A percentile compares a stretch with the other conserved stretches of the same genome.
These are phyloP conservation scores for Apiospora saccharicola DNA, from an alignment of 2,329 filamentous ascomycete species.

Conservation along the genomic window DNA sequence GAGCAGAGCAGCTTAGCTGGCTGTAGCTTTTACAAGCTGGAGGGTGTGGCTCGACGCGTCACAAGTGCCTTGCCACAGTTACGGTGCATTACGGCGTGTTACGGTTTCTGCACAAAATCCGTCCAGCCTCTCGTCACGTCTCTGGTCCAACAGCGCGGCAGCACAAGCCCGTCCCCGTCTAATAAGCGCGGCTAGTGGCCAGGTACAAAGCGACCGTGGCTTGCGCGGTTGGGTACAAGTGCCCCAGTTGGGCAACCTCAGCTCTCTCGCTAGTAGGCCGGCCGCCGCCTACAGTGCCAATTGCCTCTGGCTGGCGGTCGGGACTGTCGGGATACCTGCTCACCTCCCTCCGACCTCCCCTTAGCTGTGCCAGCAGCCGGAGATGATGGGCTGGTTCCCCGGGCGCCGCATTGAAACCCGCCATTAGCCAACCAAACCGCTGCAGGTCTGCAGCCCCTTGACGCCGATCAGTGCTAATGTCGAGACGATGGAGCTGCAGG, in stretches of 20 bases:
- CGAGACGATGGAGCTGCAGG: background rate
- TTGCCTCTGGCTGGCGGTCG: background rate
- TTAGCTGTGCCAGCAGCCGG: background rate
- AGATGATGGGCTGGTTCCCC: constrained; percentile 15
- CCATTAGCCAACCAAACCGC: background rate
- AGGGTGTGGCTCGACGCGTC: background rate
- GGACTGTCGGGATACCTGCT: background rate
- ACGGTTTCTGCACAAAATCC: too few species aligned
- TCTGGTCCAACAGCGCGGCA: too few species aligned
- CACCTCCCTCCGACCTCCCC: constrained; percentile 1
- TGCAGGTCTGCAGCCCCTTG: background rate
- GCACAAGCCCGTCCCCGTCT: too few species aligned
- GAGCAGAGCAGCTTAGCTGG: background rate
- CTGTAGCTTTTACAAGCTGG: background rate
- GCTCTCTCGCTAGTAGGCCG: background rate
- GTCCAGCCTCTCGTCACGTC: too few species aligned
- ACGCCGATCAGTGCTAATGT: constrained; percentile 7
- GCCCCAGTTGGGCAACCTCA: background rate
- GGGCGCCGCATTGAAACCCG: constrained; percentile 1
- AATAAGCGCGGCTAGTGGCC: background rate
- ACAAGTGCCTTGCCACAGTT: background rate
- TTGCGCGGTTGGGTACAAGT: too few species aligned
- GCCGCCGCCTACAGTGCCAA: background rate
- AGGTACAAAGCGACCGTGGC: background rate
- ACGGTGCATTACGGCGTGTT: too few species aligned